Percentiles rank a stretch among this genome's conserved stretches.
Evolutionary conservation across 345 rosid genomes (phyloP).

Genomic region (Acer saccharum): DNA sequence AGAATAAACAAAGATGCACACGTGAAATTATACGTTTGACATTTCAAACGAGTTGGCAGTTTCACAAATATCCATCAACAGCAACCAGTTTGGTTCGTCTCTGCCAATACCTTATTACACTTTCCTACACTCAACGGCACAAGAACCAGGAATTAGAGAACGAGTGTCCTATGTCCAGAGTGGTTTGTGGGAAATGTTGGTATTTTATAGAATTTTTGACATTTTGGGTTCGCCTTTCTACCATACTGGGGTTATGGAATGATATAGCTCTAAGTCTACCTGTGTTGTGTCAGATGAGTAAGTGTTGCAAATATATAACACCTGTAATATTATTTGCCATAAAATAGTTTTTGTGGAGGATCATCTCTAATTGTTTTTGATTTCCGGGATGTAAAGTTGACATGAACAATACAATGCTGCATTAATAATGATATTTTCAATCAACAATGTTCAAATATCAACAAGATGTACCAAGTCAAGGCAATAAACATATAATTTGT

Average conservation of each 20-base stretch:
- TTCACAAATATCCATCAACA: not conserved
- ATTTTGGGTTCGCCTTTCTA: not conserved
- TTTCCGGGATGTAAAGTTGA: too few species aligned
- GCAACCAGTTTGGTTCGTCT: not conserved
- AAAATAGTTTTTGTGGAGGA: not conserved
- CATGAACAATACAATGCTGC: not conserved
- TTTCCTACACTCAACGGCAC: not conserved
- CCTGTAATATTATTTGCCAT: not conserved
- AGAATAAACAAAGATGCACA: not conserved
- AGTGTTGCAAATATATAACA: not conserved
- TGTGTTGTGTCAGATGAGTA: not conserved
- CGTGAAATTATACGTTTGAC: not conserved
- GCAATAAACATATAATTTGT: too few species aligned
- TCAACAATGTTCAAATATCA: not conserved
- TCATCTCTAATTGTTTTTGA: not conserved
- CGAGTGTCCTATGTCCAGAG: not conserved
- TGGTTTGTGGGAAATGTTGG: not conserved
- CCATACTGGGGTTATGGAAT: not conserved
- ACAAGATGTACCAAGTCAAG: too few species aligned
- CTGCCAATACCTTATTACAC: not conserved
- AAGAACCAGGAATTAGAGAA: not conserved
- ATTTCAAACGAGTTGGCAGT: not conserved
- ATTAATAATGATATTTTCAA: not conserved
- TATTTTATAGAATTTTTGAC: not conserved
- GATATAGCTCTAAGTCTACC: not conserved